These are phyloP conservation scores for Aspergillus viridinutans DNA, from an alignment of 2,329 filamentous ascomycete species.

Conservation along the genomic window DNA sequence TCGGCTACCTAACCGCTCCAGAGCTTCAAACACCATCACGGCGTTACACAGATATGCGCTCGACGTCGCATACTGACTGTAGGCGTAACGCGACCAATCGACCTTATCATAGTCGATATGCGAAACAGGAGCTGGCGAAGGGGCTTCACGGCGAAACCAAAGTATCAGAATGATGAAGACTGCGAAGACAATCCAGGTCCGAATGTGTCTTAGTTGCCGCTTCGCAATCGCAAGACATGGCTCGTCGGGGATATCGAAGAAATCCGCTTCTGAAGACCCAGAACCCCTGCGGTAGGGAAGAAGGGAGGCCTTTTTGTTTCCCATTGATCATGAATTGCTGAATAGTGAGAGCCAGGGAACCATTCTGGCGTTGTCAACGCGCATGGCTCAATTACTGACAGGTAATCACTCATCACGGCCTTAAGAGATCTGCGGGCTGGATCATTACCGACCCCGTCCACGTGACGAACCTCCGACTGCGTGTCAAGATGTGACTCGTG, in stretches of 20 bases:
- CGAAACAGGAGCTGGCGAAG: constrained; percentile 15
- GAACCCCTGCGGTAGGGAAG: constrained; percentile 28
- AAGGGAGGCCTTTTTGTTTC: constrained; percentile 8
- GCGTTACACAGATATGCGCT: constrained; percentile 41
- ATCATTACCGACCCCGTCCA: neutral
- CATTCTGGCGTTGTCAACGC: neutral
- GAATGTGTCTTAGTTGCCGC: constrained; percentile 28
- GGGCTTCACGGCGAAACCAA: constrained; percentile 19
- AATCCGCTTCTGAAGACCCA: constrained; percentile 30
- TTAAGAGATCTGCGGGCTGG: neutral
- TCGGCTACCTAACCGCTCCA: constrained; percentile 37
- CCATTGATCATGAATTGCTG: constrained; percentile 1
- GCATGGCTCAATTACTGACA: neutral
- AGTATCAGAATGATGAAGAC: constrained; percentile 23
- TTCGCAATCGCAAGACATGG: constrained; percentile 24
- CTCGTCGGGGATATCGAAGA: constrained; percentile 36
- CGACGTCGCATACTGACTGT: constrained; percentile 41
- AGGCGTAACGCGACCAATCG: constrained; percentile 42
- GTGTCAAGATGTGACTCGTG: neutral
- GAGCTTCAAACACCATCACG: constrained; percentile 40
- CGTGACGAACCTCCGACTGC: neutral
- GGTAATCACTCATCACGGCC: neutral
- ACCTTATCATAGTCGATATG: constrained; percentile 31
- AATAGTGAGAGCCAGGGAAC: neutral
- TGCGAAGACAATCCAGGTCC: constrained; percentile 26